Conservation (phyloP, 192 early-diverging fungal genomes). For the Entomortierella parvispora region DNA sequence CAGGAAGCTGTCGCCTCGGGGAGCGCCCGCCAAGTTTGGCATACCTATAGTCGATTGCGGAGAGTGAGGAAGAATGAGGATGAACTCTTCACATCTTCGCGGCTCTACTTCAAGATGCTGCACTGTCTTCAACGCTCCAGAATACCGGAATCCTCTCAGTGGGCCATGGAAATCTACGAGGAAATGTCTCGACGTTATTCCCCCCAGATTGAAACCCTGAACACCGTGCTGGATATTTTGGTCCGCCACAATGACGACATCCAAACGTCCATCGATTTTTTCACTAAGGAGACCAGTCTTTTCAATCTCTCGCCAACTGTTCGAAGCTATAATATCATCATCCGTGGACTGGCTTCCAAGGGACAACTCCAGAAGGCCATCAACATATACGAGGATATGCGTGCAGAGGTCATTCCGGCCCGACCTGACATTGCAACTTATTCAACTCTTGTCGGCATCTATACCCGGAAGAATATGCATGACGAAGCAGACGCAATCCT, state of each 20-base stretch:
- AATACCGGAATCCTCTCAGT: slow-evolving; percentile 3
- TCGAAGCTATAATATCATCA: slow-evolving; percentile 43
- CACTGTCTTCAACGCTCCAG: slow-evolving; percentile 20
- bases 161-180: slow-evolving; percentile 29
- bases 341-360: slow-evolving; percentile 13
- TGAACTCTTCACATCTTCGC: neutral
- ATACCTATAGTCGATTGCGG: slow-evolving; percentile 20
- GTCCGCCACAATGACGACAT: slow-evolving; percentile 25
- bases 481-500: slow-evolving; percentile 21
- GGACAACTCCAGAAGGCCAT: slow-evolving; percentile 10
- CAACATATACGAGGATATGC: slow-evolving; percentile 32
- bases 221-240: slow-evolving; percentile 32
- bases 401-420: slow-evolving; percentile 2
- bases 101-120: slow-evolving; percentile 29
- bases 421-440: slow-evolving; percentile 30
- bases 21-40: slow-evolving; percentile 36
- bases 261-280: slow-evolving; percentile 20
- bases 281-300: neutral
- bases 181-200: slow-evolving; percentile 24
- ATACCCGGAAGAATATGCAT: slow-evolving; percentile 17
- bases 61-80: neutral
- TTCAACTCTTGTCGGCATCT: slow-evolving; percentile 37
- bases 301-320: neutral
- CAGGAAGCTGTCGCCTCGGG: slow-evolving; percentile 19
- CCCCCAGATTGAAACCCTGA: slow-evolving; percentile 14